phyloP scores from a whole-genome alignment of 179 eudicot species.

The Silene vulgaris region DNA sequence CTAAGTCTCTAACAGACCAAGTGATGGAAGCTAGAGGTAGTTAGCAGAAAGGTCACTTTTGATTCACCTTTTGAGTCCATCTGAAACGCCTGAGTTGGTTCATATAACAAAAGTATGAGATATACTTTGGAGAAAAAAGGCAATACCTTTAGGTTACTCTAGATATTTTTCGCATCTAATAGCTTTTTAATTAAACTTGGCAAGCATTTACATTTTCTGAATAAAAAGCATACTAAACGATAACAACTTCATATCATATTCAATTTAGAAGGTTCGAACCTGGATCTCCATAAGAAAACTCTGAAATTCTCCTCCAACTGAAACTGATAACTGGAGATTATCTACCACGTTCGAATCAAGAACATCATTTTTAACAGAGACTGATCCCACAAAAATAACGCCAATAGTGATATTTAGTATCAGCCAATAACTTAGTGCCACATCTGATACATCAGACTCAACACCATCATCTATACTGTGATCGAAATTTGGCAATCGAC shows the following conservation, averaged over 20 bases:
- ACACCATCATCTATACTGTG: constrained; percentile 21
- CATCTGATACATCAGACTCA: constrained; percentile 26
- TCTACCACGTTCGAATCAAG: constrained; percentile 36
- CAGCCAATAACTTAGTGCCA: constrained; percentile 38
- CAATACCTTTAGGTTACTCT: constrained; percentile 3
- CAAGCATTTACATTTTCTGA: constrained; percentile 9
- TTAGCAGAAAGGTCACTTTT: not conserved
- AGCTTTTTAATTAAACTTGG: not conserved
- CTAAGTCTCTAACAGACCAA: not conserved
- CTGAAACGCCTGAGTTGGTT: not conserved
- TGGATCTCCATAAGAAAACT: constrained; percentile 47
- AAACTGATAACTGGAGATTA: constrained; percentile 41
- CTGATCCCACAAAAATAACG: constrained; percentile 44
- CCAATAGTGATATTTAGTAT: constrained; percentile 32
- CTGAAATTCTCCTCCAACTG: constrained; percentile 54
- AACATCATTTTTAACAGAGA: constrained; percentile 49
- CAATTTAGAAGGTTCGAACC: constrained; percentile 40
- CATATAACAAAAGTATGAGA: not conserved
- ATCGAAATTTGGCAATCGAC: constrained; percentile 16
- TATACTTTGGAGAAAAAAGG: not conserved
- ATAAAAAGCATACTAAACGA: not conserved
- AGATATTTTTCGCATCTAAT: constrained; percentile 1
- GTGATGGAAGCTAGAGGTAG: not conserved
- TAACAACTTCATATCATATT: constrained; percentile 6
- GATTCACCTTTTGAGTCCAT: constrained; percentile 6